A percentile compares a stretch with the other conserved stretches of the same genome.
Conservation (phyloP, 2,329 filamentous ascomycete species). For the Calonectria pseudoreteaudii region DNA sequence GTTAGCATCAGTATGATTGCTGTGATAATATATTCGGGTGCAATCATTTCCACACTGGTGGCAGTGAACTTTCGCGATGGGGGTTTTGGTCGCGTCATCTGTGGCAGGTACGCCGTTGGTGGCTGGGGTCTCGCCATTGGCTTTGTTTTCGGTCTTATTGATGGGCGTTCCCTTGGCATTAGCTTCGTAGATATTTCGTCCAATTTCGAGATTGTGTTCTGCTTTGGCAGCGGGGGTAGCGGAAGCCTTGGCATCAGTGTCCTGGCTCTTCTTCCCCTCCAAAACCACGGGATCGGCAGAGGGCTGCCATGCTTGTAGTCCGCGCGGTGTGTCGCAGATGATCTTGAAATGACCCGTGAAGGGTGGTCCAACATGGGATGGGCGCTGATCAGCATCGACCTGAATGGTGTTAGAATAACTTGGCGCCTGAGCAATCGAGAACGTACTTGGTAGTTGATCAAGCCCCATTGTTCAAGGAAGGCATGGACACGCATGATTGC, state of each 20-base stretch:
- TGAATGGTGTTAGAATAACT: constrained; percentile 56
- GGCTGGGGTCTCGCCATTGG: constrained; percentile 78
- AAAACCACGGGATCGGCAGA: constrained; percentile 78
- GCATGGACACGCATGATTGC: constrained; percentile 99
- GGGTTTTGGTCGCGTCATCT: constrained; percentile 73
- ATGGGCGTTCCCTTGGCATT: constrained; percentile 83
- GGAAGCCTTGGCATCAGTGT: constrained; percentile 80
- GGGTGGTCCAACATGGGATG: constrained; percentile 93
- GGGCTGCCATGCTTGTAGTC: constrained; percentile 94
- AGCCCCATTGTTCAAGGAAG: constrained; percentile 97
- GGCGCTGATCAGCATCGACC: constrained; percentile 96
- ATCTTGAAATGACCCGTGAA: constrained; percentile 98
- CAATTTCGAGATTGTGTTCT: constrained; percentile 91
- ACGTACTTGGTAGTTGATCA: constrained; percentile 96
- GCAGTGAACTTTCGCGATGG: constrained; percentile 81
- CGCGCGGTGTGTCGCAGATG: constrained; percentile 93
- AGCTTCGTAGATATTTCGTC: constrained; percentile 94
- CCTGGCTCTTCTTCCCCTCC: constrained; percentile 69
- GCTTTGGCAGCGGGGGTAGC: constrained; percentile 76
- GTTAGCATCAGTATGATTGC: constrained; percentile 66
- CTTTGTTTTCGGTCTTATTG: constrained; percentile 75
- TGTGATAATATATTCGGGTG: constrained; percentile 72
- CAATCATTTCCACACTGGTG: constrained; percentile 94
- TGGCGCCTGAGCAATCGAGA: not conserved
- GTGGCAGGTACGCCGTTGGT: constrained; percentile 72